phyloP scores from a whole-genome alignment of 73 alveolate genomes.

The Paramecium octaurelia region DNA sequence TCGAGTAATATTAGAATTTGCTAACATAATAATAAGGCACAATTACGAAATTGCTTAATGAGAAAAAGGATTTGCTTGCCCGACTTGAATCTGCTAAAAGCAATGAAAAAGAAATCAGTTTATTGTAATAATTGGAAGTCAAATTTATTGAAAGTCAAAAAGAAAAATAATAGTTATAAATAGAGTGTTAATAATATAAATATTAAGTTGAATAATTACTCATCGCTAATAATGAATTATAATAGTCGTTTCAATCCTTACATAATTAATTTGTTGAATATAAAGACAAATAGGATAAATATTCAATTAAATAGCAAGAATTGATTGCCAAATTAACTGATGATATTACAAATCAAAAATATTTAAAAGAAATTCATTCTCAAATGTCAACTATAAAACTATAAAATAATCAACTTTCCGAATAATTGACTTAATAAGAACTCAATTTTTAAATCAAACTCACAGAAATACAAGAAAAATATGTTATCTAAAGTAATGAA shows the following conservation, averaged over 20 bases:
- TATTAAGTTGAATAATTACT: not conserved
- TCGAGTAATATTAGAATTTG: not conserved
- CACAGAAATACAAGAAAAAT: not conserved
- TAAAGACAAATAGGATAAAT: not conserved
- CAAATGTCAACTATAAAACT: not conserved
- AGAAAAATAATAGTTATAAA: not conserved
- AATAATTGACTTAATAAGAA: not conserved
- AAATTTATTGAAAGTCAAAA: not conserved
- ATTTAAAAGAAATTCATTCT: not conserved
- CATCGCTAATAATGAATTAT: not conserved
- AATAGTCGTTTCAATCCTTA: not conserved
- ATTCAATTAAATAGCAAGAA: not conserved
- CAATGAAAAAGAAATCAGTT: not conserved
- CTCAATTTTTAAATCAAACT: not conserved
- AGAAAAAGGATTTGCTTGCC: not conserved
- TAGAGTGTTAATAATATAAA: not conserved
- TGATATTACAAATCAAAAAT: not conserved
- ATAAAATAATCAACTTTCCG: slow-evolving; percentile 9
- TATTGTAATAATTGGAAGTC: not conserved
- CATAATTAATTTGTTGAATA: not conserved
- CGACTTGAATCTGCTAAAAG: not conserved
- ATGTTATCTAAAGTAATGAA: not conserved
- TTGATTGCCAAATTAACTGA: not conserved
- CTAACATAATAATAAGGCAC: not conserved
- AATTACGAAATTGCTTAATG: not conserved